Percentiles rank a stretch among this genome's conserved stretches.
These are phyloP conservation scores for Penicillium paradoxum DNA, from an alignment of 495 filamentous ascomycete genomes.

Conservation along the genomic window DNA sequence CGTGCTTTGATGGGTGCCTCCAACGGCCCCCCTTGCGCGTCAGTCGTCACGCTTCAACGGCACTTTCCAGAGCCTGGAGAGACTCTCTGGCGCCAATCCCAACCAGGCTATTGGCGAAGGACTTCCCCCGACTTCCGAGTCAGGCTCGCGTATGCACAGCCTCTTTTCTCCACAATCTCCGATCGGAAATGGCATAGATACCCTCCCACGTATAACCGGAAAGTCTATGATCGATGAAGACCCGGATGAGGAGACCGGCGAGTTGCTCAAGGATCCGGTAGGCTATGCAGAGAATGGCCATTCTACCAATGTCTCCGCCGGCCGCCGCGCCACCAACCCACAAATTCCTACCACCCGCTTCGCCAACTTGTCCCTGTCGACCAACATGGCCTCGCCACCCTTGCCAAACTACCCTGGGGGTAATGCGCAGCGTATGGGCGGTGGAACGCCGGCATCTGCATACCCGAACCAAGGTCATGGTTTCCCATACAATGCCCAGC, in stretches of 20 bases:
- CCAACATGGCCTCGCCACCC: constrained; percentile 52
- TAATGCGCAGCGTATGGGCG: constrained; percentile 34
- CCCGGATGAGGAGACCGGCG: constrained; percentile 77
- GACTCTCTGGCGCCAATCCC: constrained; percentile 59
- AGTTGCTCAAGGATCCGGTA: constrained; percentile 77
- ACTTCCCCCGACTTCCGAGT: constrained; percentile 57
- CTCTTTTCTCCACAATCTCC: constrained; percentile 83
- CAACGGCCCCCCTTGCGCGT: constrained; percentile 52
- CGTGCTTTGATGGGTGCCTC: constrained; percentile 51
- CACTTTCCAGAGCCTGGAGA: constrained; percentile 68
- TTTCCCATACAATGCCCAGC: constrained; percentile 55
- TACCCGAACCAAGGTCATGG: constrained; percentile 54
- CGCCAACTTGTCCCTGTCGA: constrained; percentile 65
- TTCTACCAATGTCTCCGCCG: constrained; percentile 34
- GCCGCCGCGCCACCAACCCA: constrained; percentile 68
- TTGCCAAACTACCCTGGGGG: constrained; percentile 44
- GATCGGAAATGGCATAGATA: constrained; percentile 67
- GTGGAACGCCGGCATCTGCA: constrained; percentile 51
- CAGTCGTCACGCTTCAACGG: constrained; percentile 74
- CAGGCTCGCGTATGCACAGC: constrained; percentile 60
- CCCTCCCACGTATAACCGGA: constrained; percentile 65
- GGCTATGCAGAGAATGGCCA: constrained; percentile 78
- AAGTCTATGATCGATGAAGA: constrained; percentile 86
- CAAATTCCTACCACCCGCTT: constrained; percentile 69
- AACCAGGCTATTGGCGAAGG: constrained; percentile 47